Percentiles rank a stretch among this genome's conserved stretches.
These are phyloP conservation scores for Euphorbia lathyris DNA, from an alignment of 345 rosid species.

Conservation along the genomic window DNA sequence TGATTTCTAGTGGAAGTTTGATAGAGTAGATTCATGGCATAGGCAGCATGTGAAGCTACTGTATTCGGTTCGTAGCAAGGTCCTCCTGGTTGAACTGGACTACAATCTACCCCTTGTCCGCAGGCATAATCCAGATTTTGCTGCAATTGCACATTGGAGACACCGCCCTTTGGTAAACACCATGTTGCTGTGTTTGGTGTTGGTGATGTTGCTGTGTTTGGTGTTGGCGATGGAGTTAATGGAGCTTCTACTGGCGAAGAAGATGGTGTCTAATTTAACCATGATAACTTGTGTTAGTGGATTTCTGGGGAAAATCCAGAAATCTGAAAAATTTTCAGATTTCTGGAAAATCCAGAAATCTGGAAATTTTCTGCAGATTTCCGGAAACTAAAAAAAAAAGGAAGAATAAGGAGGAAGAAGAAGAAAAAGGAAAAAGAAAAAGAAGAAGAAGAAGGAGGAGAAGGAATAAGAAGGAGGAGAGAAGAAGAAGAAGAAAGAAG, in stretches of 20 bases:
- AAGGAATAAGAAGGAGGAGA: no score
- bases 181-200: conserved; percentile 38
- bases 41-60: conserved; percentile 60
- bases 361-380: no score
- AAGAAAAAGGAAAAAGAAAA: no score
- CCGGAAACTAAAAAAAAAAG: no score
- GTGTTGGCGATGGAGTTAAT: conserved; percentile 33
- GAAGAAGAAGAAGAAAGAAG: no score
- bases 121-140: conserved; percentile 74
- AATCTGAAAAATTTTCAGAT: no score
- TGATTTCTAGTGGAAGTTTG: conserved; percentile 51
- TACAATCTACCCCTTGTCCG: conserved; percentile 56
- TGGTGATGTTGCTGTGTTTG: conserved; percentile 38
- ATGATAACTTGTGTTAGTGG: conserved; percentile 16
- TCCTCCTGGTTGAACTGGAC: conserved; percentile 64
- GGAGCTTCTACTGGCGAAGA: conserved; percentile 30
- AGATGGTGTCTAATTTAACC: conserved; percentile 22
- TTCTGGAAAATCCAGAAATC: no score
- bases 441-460: no score
- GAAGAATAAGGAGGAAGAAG: no score
- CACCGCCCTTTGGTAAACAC: conserved; percentile 65
- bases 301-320: no score
- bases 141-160: conserved; percentile 56
- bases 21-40: conserved; percentile 76
- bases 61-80: conserved; percentile 76